Conservation (phyloP, 2,329 filamentous ascomycete genomes). For the Dothiorella sarmentorum region DNA sequence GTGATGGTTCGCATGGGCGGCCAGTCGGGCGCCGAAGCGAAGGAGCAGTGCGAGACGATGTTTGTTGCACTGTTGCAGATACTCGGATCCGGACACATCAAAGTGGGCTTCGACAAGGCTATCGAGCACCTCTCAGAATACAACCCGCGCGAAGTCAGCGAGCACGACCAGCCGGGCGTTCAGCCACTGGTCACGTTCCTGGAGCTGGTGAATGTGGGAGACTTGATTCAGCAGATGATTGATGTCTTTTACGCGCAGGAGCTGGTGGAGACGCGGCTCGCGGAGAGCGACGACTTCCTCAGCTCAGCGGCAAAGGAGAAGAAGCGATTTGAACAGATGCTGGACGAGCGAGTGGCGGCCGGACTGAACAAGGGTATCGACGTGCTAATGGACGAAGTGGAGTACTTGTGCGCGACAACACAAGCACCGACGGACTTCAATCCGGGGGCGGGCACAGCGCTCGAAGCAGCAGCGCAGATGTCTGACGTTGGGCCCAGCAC, state of each 20-base stretch:
- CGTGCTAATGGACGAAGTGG: conserved; percentile 96
- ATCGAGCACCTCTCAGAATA: conserved; percentile 88
- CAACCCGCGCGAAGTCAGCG: conserved; percentile 77
- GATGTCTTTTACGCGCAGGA: conserved; percentile 99
- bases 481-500: conserved; percentile 68
- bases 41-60: conserved; percentile 83
- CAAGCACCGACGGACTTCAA: conserved; percentile 90
- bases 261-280: conserved; percentile 74
- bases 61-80: conserved; percentile 83
- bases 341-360: conserved; percentile 92
- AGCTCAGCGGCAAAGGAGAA: conserved; percentile 90
- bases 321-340: conserved; percentile 98
- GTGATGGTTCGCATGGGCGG: conserved; percentile 78
- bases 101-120: conserved; percentile 88
- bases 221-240: conserved; percentile 97
- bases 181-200: conserved; percentile 93
- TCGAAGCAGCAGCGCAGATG: conserved; percentile 31
- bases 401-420: conserved; percentile 86
- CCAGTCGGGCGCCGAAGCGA: conserved; percentile 75
- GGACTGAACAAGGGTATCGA: conserved; percentile 97
- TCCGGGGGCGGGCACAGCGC: conserved; percentile 50
- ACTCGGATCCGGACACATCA: conserved; percentile 81
- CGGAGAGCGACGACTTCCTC: conserved; percentile 90
- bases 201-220: conserved; percentile 95
- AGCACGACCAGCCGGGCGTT: conserved; percentile 66